Evolutionary conservation across 192 early-diverging fungal species (phyloP), one percentile per base, ranked within the genome.

Genomic region (Coemansia sp.): DNA sequence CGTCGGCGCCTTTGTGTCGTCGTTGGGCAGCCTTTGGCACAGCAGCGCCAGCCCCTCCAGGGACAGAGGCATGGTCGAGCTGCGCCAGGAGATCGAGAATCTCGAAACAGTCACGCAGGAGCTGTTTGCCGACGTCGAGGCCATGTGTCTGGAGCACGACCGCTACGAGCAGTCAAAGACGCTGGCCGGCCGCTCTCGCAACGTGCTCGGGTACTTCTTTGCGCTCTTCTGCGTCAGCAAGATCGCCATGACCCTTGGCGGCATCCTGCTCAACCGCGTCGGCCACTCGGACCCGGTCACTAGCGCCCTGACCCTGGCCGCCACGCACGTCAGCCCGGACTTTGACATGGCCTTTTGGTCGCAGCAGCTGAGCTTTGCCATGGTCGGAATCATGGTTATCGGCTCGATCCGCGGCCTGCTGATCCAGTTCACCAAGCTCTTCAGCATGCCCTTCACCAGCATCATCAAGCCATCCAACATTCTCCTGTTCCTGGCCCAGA

Each of bases 201-300:
- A 93, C 64, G 53, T 90, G 16, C 68, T 98, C 58, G 94, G 91
- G 28, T 89, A 89, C 60, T 83, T 91, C 35, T 95, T 98, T 69
- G 88, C 92, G 8, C 65, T 89, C 7, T 96, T 95, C 62, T 98
- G 95, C 76, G 66, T 95, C 29, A 95, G 91, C 81, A 95, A 94
- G 60, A 83, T 95, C 19, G 69, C 90, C 30, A 88, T 89, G 91
- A 85, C 91, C 22, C 74, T 87, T 14, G 68, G 92, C 48, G 94
- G 93, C 62, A 87, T 93, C 14, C 25, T 94, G 39, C 86, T 94
- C 61, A 85, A 84, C 51, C 82, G 89, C 32, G 80, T 84, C 20
- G 89, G 91, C 39, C 85, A 85, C 25, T 83, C 85, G 5, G 91
- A 98, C 58, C 92, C 93, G 4, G 89, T 95, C 65, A 93, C 93